Evolutionary conservation across 345 rosid genomes (phyloP).

Genomic region (Kernera saxatilis): DNA sequence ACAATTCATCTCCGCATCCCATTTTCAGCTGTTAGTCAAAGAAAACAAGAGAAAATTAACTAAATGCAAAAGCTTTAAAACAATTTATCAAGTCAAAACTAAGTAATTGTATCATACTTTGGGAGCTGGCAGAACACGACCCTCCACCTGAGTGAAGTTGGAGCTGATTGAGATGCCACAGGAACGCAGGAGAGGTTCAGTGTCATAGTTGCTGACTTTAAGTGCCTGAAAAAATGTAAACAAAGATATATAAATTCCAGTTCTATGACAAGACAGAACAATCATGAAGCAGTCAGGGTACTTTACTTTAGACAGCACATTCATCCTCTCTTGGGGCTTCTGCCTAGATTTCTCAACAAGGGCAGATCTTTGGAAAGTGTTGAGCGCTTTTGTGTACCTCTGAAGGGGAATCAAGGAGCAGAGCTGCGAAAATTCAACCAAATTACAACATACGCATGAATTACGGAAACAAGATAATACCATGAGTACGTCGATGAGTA

Average conservation of each 20-base stretch:
- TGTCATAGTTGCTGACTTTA: constrained; percentile 54
- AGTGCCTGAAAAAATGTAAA: constrained; percentile 46
- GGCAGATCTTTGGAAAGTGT: constrained; percentile 66
- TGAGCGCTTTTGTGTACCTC: constrained; percentile 84
- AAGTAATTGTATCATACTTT: constrained; percentile 38
- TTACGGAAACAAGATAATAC: neutral
- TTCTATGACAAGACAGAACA: neutral
- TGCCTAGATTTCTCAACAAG: constrained; percentile 92
- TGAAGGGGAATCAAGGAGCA: constrained; percentile 79
- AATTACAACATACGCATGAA: neutral
- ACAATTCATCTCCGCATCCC: constrained; percentile 75
- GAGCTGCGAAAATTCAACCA: constrained; percentile 37
- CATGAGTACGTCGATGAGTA: neutral
- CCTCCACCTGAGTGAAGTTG: constrained; percentile 69
- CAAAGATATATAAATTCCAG: neutral
- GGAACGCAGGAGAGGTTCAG: constrained; percentile 70
- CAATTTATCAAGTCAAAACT: neutral
- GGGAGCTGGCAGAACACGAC: constrained; percentile 77
- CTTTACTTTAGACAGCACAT: constrained; percentile 55
- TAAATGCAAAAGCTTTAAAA: neutral
- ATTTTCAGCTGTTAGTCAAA: constrained; percentile 51
- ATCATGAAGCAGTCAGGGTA: neutral
- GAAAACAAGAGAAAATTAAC: neutral
- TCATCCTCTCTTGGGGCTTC: constrained; percentile 94
- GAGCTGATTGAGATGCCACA: constrained; percentile 68